These are phyloP conservation scores for Arctium lappa DNA, from an alignment of 129 eudicot species.

Conservation along the genomic window DNA sequence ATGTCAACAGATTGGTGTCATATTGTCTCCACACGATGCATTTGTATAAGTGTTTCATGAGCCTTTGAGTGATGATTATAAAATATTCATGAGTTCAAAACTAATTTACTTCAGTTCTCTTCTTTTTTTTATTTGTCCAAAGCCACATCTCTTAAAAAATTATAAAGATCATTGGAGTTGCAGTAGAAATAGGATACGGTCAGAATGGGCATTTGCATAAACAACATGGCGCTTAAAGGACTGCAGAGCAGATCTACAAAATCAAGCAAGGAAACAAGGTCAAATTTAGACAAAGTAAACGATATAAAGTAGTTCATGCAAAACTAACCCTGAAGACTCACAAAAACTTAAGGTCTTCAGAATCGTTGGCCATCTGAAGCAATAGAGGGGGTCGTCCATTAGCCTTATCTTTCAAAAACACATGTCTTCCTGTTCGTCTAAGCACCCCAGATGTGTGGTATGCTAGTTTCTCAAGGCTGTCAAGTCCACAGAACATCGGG, in stretches of 20 bases:
- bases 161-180: background rate
- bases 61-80: background rate
- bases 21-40: background rate
- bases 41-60: background rate
- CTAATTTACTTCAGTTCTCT: constrained; percentile 1
- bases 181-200: constrained; percentile 60
- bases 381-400: constrained; percentile 76
- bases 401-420: constrained; percentile 54
- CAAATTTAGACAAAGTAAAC: background rate
- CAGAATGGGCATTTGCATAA: constrained; percentile 78
- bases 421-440: constrained; percentile 79
- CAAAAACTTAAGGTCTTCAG: constrained; percentile 75
- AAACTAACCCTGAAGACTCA: constrained; percentile 31
- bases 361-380: constrained; percentile 66
- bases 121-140: background rate
- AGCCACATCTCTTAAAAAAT: background rate
- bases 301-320: constrained; percentile 3
- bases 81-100: background rate
- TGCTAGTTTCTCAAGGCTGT: constrained; percentile 60
- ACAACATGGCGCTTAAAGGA: constrained; percentile 81
- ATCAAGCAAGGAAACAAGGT: background rate
- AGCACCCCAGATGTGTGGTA: constrained; percentile 50
- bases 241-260: constrained; percentile 71
- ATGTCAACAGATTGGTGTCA: too few relatives aligned
- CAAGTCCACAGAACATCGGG: constrained; percentile 68